A percentile compares a stretch with the other conserved stretches of the same genome.
Conservation (phyloP, 768 basidiomycete genomes). For the Trametes cinnabarina region DNA sequence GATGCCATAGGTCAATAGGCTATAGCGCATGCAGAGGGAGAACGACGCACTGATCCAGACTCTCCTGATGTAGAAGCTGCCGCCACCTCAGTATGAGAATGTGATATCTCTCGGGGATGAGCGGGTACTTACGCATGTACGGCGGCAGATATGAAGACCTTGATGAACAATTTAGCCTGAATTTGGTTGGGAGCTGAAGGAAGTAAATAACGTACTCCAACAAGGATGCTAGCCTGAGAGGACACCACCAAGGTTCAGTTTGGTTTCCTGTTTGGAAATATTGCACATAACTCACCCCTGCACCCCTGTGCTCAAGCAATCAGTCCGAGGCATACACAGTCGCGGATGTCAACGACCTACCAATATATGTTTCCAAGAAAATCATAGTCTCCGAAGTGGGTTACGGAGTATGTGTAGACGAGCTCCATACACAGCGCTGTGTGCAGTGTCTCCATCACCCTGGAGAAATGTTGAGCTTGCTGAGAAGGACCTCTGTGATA, state of each 20-base stretch:
- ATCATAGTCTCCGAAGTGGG: slow-evolving; percentile 6
- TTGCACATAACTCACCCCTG: not conserved
- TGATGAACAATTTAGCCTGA: not conserved
- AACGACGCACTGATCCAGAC: slow-evolving; percentile 2
- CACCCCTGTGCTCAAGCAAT: not conserved
- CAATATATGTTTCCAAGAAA: slow-evolving; percentile 5
- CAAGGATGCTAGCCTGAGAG: slow-evolving; percentile 1
- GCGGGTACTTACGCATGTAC: slow-evolving; percentile 5
- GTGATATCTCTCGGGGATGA: not conserved
- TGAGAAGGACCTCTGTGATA: too few species aligned
- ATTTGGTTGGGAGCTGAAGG: not conserved
- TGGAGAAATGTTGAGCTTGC: not conserved
- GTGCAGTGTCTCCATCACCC: slow-evolving; percentile 6
- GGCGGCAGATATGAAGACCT: slow-evolving; percentile 3
- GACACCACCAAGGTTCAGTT: too few species aligned
- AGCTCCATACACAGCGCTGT: slow-evolving; percentile 7
- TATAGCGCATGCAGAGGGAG: not conserved
- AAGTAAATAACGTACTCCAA: not conserved
- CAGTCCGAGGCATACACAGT: too few species aligned
- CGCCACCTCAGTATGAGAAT: too few species aligned
- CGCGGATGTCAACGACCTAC: not conserved
- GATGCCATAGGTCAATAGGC: not conserved
- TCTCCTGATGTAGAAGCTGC: slow-evolving; percentile 5
- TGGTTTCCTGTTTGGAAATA: not conserved
- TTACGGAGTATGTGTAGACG: slow-evolving; percentile 4